phyloP scores from a whole-genome alignment of 495 filamentous ascomycete species.

The Penicillium simplicissimum region DNA sequence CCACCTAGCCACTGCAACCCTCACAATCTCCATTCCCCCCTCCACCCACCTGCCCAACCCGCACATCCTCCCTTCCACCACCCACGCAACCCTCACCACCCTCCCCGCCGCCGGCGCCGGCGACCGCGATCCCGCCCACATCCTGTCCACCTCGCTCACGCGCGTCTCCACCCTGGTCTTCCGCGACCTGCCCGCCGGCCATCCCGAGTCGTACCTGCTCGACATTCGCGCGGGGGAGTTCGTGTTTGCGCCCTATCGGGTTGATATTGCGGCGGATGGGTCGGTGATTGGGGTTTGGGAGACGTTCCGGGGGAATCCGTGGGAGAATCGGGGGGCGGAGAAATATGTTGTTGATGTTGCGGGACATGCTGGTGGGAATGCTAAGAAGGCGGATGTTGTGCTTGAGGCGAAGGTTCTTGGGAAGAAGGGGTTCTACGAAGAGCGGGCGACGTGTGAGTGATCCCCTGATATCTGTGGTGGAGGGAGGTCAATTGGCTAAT shows the following conservation, averaged over 20 bases:
- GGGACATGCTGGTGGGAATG: conserved; percentile 5
- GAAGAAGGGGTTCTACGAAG: conserved; percentile 70
- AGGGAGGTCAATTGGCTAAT: not conserved
- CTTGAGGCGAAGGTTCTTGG: conserved; percentile 64
- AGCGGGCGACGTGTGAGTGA: conserved; percentile 70
- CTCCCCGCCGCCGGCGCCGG: conserved; percentile 49
- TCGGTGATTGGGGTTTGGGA: conserved; percentile 66
- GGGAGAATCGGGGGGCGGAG: conserved; percentile 75
- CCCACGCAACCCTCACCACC: conserved; percentile 70
- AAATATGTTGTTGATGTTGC: conserved; percentile 40
- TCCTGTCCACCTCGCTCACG: conserved; percentile 62
- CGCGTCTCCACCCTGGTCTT: conserved; percentile 71
- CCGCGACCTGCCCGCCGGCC: conserved; percentile 45
- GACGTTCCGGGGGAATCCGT: conserved; percentile 85
- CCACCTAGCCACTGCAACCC: conserved; percentile 23
- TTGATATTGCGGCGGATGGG: conserved; percentile 63
- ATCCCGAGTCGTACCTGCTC: conserved; percentile 69
- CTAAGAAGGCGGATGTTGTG: conserved; percentile 30
- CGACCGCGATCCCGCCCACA: conserved; percentile 33
- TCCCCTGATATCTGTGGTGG: not conserved
- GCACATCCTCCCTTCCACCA: conserved; percentile 43
- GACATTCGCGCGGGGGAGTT: conserved; percentile 72
- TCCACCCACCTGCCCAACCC: conserved; percentile 44
- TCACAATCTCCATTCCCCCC: conserved; percentile 51
- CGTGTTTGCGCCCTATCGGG: conserved; percentile 70